Percentiles rank a stretch among this genome's conserved stretches.
Conservation (phyloP, 768 basidiomycete species). For the Trametes sanguinea region DNA sequence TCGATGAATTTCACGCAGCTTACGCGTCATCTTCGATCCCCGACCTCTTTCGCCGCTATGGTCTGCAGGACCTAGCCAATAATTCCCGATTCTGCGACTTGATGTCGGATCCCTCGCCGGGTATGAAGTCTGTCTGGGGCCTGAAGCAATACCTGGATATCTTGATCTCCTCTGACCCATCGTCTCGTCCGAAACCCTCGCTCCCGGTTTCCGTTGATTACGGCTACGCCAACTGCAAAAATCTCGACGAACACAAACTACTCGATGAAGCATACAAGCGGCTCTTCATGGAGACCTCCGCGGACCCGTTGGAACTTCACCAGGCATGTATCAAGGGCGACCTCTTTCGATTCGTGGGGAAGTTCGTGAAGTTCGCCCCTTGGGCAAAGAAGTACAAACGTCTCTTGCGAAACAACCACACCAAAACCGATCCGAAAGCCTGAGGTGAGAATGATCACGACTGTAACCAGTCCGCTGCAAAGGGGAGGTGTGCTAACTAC, state of each 20-base stretch:
- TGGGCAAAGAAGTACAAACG: slow-evolving; percentile 25
- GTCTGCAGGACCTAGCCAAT: not conserved
- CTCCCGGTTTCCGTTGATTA: slow-evolving; percentile 33
- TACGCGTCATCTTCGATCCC: slow-evolving; percentile 29
- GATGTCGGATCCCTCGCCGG: slow-evolving; percentile 23
- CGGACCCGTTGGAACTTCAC: slow-evolving; percentile 39
- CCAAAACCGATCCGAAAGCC: not conserved
- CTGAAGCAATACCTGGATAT: slow-evolving; percentile 36
- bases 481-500: no score
- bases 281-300: slow-evolving; percentile 32
- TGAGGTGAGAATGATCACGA: no score
- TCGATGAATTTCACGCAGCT: slow-evolving; percentile 37
- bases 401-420: slow-evolving; percentile 37
- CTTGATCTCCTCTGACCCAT: not conserved
- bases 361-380: slow-evolving; percentile 29
- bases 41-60: not conserved
- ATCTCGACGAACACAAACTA: slow-evolving; percentile 26
- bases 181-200: not conserved
- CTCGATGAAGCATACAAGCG: slow-evolving; percentile 37
- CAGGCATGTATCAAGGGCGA: slow-evolving; percentile 37
- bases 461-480: no score
- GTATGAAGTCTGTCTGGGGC: slow-evolving; percentile 38
- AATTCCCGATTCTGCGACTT: slow-evolving; percentile 23
- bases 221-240: slow-evolving; percentile 39
- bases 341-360: slow-evolving; percentile 33